Evolutionary conservation across 768 basidiomycete genomes (phyloP).

Genomic region (Amanita pallidorosea): DNA sequence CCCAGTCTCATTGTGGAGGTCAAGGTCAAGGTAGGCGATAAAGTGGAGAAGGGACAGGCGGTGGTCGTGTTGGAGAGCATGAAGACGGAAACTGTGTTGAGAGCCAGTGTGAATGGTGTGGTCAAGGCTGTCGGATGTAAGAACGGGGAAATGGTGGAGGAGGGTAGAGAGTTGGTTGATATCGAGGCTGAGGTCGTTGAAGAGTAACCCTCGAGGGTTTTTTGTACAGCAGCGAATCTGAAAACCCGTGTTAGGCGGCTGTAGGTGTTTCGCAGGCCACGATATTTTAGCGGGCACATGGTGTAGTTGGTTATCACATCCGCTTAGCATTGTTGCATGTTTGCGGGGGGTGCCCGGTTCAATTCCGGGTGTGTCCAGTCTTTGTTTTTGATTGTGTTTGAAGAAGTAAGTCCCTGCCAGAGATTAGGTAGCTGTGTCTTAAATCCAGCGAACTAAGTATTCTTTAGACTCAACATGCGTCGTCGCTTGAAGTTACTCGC

Average conservation of each 20-base stretch:
- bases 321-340: conserved; percentile 8
- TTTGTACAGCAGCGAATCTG: too few relatives aligned
- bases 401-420: too few relatives aligned
- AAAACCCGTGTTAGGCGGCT: too few relatives aligned
- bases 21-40: conserved; percentile 64
- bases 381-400: too few relatives aligned
- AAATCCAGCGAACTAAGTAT: too few relatives aligned
- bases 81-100: conserved; percentile 92
- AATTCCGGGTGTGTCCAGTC: conserved; percentile 10
- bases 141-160: conserved; percentile 89
- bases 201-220: not conserved
- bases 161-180: conserved; percentile 69
- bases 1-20: conserved; percentile 92
- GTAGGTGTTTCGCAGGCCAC: too few relatives aligned
- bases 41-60: conserved; percentile 70
- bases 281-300: not conserved
- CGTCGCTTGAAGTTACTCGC: too few relatives aligned
- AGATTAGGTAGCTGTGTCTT: too few relatives aligned
- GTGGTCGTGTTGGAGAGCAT: conserved; percentile 88
- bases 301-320: conserved; percentile 9
- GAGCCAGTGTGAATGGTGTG: conserved; percentile 57
- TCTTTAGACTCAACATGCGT: too few relatives aligned
- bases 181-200: conserved; percentile 34
- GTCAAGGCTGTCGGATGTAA: conserved; percentile 65
- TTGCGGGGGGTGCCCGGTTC: conserved; percentile 9